Base-by-base conservation (phyloP, 306 rosid genomes). In the Hylodesmum podocarpum region DNA sequence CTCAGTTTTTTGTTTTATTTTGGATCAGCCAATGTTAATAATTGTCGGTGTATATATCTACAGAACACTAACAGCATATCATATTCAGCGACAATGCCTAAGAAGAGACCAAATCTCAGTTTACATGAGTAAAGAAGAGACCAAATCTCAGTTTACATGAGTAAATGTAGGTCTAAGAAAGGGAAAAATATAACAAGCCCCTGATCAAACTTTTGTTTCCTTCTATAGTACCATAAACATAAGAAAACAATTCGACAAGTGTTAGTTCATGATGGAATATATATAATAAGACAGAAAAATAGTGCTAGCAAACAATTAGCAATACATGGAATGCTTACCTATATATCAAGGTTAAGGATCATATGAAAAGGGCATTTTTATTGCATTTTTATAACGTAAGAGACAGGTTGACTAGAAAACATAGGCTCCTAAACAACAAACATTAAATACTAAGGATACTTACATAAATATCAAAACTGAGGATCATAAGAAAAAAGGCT, bases 401-500 rank as follows among this genome's bases (percentile, higher is more conserved):
- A 68, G 44, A 29, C n/a, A 22, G 9, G 14, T 7, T 25, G 25
- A 7, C 29, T 49, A 61, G 21, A 8, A 76, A 51, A 69, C 43
- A 33, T 13, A 61, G 8, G 72, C 15, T 44, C 61, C 4, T 55
- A 76, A 73, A 33, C 41, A 22, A 54, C 34, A 51, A 73, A 47
- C 40, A 64, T 24, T 63, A 16, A 49, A 65, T 58, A 67, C 34
- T 6, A 19, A 44, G 70, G n/a, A 39, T 34, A 68, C 97, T 85
- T 73, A 82, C 93, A 81, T 54, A 11, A 49, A 75, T 43, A 76
- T 84, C 83, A 87, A 55, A 82, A 87, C 46, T 43, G 83, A 78
- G 92, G 90, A 81, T 89, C 84, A 65, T 86, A 88, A 43, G 93
- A 75, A 87, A 92, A 91, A 51, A 92, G 94, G 50, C 51, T 79